phyloP scores from a whole-genome alignment of 768 basidiomycete genomes.

The Kwoniella sp. region DNA sequence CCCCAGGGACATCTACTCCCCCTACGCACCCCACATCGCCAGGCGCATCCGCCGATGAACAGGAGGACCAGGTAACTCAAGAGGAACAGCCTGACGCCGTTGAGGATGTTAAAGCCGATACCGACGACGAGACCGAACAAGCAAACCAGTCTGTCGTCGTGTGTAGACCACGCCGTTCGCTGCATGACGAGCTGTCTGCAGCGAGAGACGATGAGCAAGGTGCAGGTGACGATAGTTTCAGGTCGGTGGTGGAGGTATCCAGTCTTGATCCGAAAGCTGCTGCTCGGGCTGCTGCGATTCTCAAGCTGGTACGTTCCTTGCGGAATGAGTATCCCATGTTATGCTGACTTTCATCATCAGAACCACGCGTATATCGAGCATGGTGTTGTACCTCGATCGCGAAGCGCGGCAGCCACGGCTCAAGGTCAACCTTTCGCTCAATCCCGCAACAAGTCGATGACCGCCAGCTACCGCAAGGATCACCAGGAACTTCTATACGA shows the following conservation, averaged over 20 bases:
- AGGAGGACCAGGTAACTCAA: not conserved
- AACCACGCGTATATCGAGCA: slow-evolving; percentile 83
- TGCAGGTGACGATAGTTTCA: slow-evolving; percentile 26
- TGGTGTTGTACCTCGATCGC: slow-evolving; percentile 41
- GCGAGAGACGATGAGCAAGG: slow-evolving; percentile 10
- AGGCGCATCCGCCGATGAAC: not conserved
- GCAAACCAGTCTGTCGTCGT: slow-evolving; percentile 6
- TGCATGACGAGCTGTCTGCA: slow-evolving; percentile 11
- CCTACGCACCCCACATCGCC: not conserved
- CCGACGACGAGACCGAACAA: not conserved
- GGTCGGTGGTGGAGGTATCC: slow-evolving; percentile 73
- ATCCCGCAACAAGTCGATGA: slow-evolving; percentile 26
- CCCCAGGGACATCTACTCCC: not conserved
- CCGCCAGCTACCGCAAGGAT: no score
- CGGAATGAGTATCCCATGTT: slow-evolving; percentile 51
- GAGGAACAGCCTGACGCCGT: not conserved
- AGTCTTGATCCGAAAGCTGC: slow-evolving; percentile 81
- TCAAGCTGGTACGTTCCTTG: no score
- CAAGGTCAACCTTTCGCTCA: not conserved
- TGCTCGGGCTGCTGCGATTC: slow-evolving; percentile 85
- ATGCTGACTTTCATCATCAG: slow-evolving; percentile 52
- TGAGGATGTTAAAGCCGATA: not conserved
- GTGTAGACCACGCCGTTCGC: slow-evolving; percentile 5
- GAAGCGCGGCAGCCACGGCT: not conserved
- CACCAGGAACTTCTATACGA: slow-evolving; percentile 60